Evolutionary conservation across 305 asterid genomes (phyloP).

Genomic region (Solanum chacoense): DNA sequence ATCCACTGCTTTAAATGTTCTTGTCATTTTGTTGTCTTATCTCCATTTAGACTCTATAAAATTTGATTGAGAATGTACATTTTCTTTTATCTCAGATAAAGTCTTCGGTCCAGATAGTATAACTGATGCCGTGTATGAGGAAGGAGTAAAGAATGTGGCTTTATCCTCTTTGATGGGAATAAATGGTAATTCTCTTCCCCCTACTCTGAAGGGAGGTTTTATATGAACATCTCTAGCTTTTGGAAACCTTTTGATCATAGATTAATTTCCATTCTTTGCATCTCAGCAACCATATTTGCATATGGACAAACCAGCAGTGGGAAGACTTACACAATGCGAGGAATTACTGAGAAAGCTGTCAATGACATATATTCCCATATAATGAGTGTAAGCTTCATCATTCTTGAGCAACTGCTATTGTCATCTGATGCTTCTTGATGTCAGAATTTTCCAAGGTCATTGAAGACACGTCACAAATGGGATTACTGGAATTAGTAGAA

Average conservation of each 20-base stretch:
- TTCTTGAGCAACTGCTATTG: neutral
- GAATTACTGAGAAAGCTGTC: conserved; percentile 91
- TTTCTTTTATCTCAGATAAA: conserved; percentile 42
- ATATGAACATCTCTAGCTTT: neutral
- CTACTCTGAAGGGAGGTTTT: neutral
- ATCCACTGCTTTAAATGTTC: neutral
- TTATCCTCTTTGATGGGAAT: conserved; percentile 95
- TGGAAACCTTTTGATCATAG: neutral
- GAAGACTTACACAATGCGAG: conserved; percentile 89
- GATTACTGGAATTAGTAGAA: neutral
- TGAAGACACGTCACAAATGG: neutral
- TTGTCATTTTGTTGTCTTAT: neutral
- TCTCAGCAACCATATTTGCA: conserved; percentile 91
- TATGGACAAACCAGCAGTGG: conserved; percentile 99
- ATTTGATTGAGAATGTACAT: neutral
- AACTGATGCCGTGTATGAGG: conserved; percentile 73
- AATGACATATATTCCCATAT: conserved; percentile 84
- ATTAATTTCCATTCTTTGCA: neutral
- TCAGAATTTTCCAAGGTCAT: neutral
- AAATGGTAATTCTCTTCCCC: conserved; percentile 44
- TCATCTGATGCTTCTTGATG: neutral
- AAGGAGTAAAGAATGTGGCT: conserved; percentile 90
- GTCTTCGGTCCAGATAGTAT: conserved; percentile 72
- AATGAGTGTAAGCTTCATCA: conserved; percentile 52
- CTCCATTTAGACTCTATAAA: neutral